Evolutionary conservation across 164 flowering plant species (phyloP), one percentile per base, ranked within the genome.

Genomic region (Warburgia ugandensis): DNA sequence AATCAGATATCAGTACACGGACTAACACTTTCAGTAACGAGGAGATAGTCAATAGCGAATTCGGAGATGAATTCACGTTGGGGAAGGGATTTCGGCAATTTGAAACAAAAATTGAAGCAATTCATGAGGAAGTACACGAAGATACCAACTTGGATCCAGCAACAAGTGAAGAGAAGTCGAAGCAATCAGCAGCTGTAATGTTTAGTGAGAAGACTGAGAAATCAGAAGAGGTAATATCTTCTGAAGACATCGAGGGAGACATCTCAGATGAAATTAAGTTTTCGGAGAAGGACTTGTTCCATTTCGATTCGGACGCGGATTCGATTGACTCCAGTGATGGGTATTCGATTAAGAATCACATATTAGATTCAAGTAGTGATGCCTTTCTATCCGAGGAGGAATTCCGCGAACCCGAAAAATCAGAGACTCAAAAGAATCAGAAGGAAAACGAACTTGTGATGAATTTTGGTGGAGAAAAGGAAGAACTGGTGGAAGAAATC

Each of bases 361-460:
- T 54, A 9, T 12, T 60, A 14, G 77, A 70, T 59, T 66, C 77
- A 0, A 40, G 29, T 21, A 65, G 66, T 11, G 71, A 77, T 12
- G 80, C 53, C 0, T 77, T 75, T 50, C 54, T 71, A 27, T 79
- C 81, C 1, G 94, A 77, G 10, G 57, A 7, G 32, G 90, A 82
- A 60, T 77, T 76, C 48, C 79, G 45, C 33, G 67, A 44, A 21
- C 58, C 31, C 16, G 22, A 9, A 20, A 2, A n/a, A n/a, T n/a
- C n/a, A n/a, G 7, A 6, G 37, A 27, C 4, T 17, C 12, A 6
- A n/a, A 43, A 20, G 19, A 43, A 43, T 16, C 7, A 20, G 22
- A 25, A 27, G 31, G 65, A 64, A 30, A 6, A 43, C 6, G 62
- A 45, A 25, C 48, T 3, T 5, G 7, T 22, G 29, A 45, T 42